These are phyloP conservation scores for Lactifluus volemus DNA, from an alignment of 768 basidiomycete species.

Conservation along the genomic window DNA sequence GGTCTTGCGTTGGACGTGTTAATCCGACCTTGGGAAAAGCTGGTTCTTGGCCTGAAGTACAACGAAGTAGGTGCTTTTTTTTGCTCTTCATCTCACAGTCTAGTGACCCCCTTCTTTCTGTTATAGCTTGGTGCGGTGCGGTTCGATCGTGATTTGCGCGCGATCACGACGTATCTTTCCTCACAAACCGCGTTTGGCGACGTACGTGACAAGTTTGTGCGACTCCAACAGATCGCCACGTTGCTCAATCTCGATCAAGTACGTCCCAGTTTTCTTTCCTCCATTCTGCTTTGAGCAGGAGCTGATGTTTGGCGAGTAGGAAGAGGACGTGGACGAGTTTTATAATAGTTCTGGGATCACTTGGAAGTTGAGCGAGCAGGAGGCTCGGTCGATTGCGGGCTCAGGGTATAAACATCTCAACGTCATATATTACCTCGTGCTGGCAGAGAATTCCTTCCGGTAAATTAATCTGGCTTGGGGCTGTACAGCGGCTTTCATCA, in stretches of 20 bases:
- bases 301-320: slow-evolving; percentile 36
- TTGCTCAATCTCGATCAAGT: slow-evolving; percentile 82
- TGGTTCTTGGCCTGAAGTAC: slow-evolving; percentile 68
- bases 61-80: slow-evolving; percentile 54
- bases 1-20: slow-evolving; percentile 78
- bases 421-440: no score
- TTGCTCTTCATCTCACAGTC: not conserved
- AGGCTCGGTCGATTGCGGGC: slow-evolving; percentile 59
- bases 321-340: slow-evolving; percentile 92
- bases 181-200: slow-evolving; percentile 88
- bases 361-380: slow-evolving; percentile 73
- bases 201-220: slow-evolving; percentile 81
- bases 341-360: slow-evolving; percentile 88
- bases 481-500: no score
- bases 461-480: no score
- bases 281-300: not conserved
- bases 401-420: slow-evolving; percentile 24
- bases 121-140: slow-evolving; percentile 87
- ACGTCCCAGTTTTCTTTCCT: slow-evolving; percentile 24
- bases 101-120: not conserved
- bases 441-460: no score
- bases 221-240: slow-evolving; percentile 90
- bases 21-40: slow-evolving; percentile 94
- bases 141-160: slow-evolving; percentile 86
- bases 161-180: slow-evolving; percentile 74